Percentiles rank a stretch among this genome's conserved stretches.
Evolutionary conservation across 225 moss, liverwort and hornwort species (phyloP).

Genomic region (Bryoerythrophyllum caledonicum): DNA sequence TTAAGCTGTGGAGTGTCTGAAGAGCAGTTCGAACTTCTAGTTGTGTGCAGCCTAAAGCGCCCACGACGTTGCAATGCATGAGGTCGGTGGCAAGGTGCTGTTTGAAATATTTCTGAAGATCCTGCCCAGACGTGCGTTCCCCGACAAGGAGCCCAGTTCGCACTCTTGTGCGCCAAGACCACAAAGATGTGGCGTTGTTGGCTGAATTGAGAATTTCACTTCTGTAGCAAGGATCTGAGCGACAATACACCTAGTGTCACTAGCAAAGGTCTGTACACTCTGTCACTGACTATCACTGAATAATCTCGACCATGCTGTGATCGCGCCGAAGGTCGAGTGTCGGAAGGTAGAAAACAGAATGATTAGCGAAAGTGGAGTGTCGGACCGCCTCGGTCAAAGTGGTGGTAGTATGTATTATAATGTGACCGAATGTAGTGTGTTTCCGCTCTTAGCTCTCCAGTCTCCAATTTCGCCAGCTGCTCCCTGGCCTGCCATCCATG

Average conservation of each 20-base stretch:
- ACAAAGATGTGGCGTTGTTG: conserved; percentile 14
- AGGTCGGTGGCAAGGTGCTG: neutral
- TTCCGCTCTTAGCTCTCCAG: conserved; percentile 47
- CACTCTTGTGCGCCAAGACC: neutral
- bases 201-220: conserved; percentile 2
- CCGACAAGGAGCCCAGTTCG: neutral
- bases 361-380: conserved; percentile 43
- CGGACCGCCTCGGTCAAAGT: conserved; percentile 34
- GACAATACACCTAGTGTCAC: neutral
- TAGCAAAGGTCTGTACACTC: neutral
- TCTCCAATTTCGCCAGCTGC: conserved; percentile 25
- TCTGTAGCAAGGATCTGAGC: neutral
- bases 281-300: too few relatives aligned
- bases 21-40: neutral
- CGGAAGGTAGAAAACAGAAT: conserved; percentile 22
- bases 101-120: conserved; percentile 6
- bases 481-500: conserved; percentile 30
- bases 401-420: conserved; percentile 44
- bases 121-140: conserved; percentile 10
- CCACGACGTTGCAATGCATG: conserved; percentile 20
- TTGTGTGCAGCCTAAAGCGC: neutral
- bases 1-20: neutral
- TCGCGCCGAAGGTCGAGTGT: neutral
- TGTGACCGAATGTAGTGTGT: conserved; percentile 35
- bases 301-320: neutral